These are phyloP conservation scores for Pistacia integerrima DNA, from an alignment of 345 rosid genomes.

Conservation along the genomic window DNA sequence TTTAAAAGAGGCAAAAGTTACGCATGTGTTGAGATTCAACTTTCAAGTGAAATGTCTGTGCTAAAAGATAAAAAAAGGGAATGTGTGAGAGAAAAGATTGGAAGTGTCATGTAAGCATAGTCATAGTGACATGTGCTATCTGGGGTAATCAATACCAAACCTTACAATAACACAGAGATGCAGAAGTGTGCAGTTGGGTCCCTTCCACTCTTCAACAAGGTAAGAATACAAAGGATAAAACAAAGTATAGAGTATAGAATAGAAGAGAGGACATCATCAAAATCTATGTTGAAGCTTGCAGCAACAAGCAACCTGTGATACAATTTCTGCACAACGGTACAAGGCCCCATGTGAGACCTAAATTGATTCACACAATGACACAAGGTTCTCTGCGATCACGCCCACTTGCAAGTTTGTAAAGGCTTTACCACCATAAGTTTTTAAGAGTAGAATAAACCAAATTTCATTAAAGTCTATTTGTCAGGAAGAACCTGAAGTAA, in stretches of 20 bases:
- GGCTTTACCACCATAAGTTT: slow-evolving; percentile 19
- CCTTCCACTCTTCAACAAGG: too few species aligned
- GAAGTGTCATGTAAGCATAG: background rate
- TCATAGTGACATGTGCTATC: background rate
- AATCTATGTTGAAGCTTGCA: slow-evolving; percentile 23
- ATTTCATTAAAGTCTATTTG: background rate
- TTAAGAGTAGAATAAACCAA: background rate
- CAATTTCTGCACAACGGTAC: slow-evolving; percentile 18
- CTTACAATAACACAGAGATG: background rate
- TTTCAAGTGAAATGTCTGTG: background rate
- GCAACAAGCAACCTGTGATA: slow-evolving; percentile 10
- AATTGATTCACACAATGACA: slow-evolving; percentile 2
- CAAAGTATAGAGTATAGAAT: background rate
- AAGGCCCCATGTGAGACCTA: slow-evolving; percentile 32
- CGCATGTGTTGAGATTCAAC: too few species aligned
- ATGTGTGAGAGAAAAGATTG: background rate
- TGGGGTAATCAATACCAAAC: too few species aligned
- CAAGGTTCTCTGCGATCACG: slow-evolving; percentile 1
- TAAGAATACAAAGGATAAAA: too few species aligned
- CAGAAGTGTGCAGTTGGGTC: background rate
- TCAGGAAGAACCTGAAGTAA: slow-evolving; percentile 19
- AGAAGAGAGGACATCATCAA: slow-evolving; percentile 12
- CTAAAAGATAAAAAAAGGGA: background rate
- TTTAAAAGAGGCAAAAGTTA: background rate
- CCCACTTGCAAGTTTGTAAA: slow-evolving; percentile 20